phyloP scores from a whole-genome alignment of 2,329 filamentous ascomycete genomes.

The Talaromyces albobiverticillius region DNA sequence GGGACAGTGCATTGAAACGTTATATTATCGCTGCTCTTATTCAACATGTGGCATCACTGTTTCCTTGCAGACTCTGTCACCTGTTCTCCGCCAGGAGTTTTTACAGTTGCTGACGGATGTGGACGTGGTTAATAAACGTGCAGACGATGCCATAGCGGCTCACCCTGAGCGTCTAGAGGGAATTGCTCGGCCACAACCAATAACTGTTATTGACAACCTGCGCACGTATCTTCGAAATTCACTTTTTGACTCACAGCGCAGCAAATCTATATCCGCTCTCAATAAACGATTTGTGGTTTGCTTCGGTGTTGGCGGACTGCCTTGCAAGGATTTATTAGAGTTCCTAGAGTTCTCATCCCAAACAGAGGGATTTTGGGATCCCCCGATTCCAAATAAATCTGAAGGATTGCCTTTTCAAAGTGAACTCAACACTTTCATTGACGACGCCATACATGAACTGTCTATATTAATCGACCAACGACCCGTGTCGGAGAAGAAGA shows the following conservation, averaged over 20 bases:
- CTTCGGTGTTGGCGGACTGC: constrained; percentile 56
- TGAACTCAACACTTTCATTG: constrained; percentile 48
- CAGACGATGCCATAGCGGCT: constrained; percentile 50
- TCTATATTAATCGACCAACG: constrained; percentile 49
- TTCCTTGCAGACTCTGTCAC: constrained; percentile 52
- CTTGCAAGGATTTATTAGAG: constrained; percentile 56
- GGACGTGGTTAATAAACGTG: constrained; percentile 51
- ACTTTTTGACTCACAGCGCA: constrained; percentile 48
- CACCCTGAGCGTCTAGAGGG: constrained; percentile 56
- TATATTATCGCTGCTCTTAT: constrained; percentile 59
- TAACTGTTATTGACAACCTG: constrained; percentile 57
- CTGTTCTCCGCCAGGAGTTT: constrained; percentile 50
- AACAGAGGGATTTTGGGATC: constrained; percentile 41
- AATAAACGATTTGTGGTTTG: constrained; percentile 65
- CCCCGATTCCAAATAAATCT: constrained; percentile 35
- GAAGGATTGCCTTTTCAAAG: constrained; percentile 40
- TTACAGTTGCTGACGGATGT: constrained; percentile 54
- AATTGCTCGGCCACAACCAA: constrained; percentile 48
- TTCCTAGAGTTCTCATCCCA: constrained; percentile 56
- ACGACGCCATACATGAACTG: constrained; percentile 61
- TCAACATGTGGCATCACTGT: constrained; percentile 54
- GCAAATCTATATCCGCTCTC: constrained; percentile 53
- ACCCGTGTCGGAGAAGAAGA: constrained; percentile 38
- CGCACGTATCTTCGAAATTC: constrained; percentile 61
- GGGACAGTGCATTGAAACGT: constrained; percentile 41